Base-by-base conservation (phyloP, 805 yeast species). In the Ogataea methylovora region DNA sequence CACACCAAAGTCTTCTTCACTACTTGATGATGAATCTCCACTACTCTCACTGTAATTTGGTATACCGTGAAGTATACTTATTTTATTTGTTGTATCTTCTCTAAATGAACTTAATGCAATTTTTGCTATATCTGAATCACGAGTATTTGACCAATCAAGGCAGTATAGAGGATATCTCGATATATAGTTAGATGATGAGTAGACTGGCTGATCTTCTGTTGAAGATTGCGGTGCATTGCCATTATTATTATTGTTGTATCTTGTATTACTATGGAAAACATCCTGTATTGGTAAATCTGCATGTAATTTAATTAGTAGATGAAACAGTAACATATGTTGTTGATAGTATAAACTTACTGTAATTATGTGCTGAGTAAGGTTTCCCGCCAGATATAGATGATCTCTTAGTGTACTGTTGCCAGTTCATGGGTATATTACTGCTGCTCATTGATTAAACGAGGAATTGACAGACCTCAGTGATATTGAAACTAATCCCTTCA, bases 101-200 rank as follows among this genome's bases (percentile, higher is more conserved):
- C 83, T 72, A 52, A 77, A 85, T 0, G 95, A 72, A n/a, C 79
- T 69, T n/a, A 81, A 52, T 0, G 85, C 92, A 7, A 84, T 56
- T 30, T 67, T 60, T 8, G 76, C 78, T 9, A 49, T 39, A 2
- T 63, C 64, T 3, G 61, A 51, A 14, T 41, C 43, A 1, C 28
- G 18, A n/a, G 60, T 42, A 17, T 42, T 40, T 5, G 71, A 45
- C 84, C 84, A 76, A 40, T 73, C 80, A 22, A 67, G 54, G 5
- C 67, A 62, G 38, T 62, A 72, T 10, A 76, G 49, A 1, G 79
- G 79, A 56, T 65, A 67, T 33, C 65, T 60, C 0, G 72, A 52
- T 35, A 69, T 73, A 40, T 61, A 73, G 37, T 59, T 58, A 1
- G 76, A 72, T 3, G 33, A 24, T 33, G 27, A 26, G 24, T 19